A percentile compares a stretch with the other conserved stretches of the same genome.
phyloP scores from a whole-genome alignment of 208 protist genomes.

The Angomonas deanei region DNA sequence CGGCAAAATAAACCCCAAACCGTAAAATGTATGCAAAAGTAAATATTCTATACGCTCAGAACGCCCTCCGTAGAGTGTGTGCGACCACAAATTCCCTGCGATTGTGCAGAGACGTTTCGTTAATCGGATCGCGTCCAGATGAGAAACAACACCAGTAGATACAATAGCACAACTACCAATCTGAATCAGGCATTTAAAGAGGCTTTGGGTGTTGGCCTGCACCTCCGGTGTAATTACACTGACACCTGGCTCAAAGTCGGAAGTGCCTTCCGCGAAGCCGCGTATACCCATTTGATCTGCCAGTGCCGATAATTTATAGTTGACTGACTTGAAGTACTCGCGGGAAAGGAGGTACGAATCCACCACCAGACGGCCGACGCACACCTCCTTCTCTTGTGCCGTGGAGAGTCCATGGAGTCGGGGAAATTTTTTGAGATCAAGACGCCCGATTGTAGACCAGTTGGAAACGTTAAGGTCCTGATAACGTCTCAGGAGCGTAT shows the following conservation, averaged over 20 bases:
- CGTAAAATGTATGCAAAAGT: constrained; percentile 95
- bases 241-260: constrained; percentile 58
- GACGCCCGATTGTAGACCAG: constrained; percentile 91
- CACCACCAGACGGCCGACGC: constrained; percentile 92
- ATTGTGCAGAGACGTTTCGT: constrained; percentile 97
- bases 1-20: constrained; percentile 93
- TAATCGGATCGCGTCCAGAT: constrained; percentile 95
- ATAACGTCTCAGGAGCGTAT: constrained; percentile 94
- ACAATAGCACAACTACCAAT: constrained; percentile 78
- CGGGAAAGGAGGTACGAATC: constrained; percentile 93
- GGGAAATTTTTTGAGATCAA: constrained; percentile 80
- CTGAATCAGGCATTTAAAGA: constrained; percentile 70
- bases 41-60: constrained; percentile 99
- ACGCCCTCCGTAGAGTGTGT: constrained; percentile 90
- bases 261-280: constrained; percentile 54
- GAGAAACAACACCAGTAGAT: constrained; percentile 79
- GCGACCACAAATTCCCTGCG: constrained; percentile 96
- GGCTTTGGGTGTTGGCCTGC: constrained; percentile 25
- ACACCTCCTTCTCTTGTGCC: constrained; percentile 72
- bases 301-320: constrained; percentile 86
- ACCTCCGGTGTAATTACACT: constrained; percentile 42
- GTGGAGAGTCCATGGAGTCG: constrained; percentile 19
- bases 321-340: constrained; percentile 90
- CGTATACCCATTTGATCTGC: constrained; percentile 60
- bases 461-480: constrained; percentile 74